Base-by-base conservation (phyloP, 441 rosid genomes). In the Corymbia calophylla region DNA sequence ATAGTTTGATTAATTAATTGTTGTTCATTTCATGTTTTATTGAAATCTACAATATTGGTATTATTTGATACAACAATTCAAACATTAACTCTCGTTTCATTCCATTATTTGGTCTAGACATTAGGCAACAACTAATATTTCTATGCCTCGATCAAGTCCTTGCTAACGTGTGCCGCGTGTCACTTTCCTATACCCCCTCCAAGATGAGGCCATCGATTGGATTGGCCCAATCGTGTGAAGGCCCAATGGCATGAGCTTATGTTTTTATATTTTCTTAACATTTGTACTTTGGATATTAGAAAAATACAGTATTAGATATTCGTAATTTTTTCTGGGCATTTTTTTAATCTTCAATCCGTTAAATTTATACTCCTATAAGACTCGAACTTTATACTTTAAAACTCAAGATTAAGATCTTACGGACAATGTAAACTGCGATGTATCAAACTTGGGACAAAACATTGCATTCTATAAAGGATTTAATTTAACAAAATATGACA, bases 381-480 rank as follows among this genome's bases (percentile, higher is more conserved):
- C 9, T 39, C 12, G 16, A 39, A 73, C 17, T 70, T 32, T 70
- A 68, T 70, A 32, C 0, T 32, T 70, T 39, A 39, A 73, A 21
- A 6, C 29, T 10, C 17, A 39, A 73, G 16, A 73, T 35, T 6
- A 23, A 47, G 29, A 73, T 5, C 5, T 10, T 11, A 39, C 1
- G 0, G 5, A 19, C 1, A 2, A 3, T 70, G 15, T 35, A 6
- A 35, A 35, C 13, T 0, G 1, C 7, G 4, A 39, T 39, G 82
- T 10, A 3, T 73, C 27, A 73, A 39, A 39, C 6, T 39, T 39
- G 7, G 13, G 47, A 32, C 47, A 68, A 68, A 68, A 8, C 2
- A 68, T 32, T 4, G 0, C 0, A 0, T 32, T 32, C 5, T 32
- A 32, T 0, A 1, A 0, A 31, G 4, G 12, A 68, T 18, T 68